These are phyloP conservation scores for Camillea tinctor DNA, from an alignment of 2,329 filamentous ascomycete genomes.

Conservation along the genomic window DNA sequence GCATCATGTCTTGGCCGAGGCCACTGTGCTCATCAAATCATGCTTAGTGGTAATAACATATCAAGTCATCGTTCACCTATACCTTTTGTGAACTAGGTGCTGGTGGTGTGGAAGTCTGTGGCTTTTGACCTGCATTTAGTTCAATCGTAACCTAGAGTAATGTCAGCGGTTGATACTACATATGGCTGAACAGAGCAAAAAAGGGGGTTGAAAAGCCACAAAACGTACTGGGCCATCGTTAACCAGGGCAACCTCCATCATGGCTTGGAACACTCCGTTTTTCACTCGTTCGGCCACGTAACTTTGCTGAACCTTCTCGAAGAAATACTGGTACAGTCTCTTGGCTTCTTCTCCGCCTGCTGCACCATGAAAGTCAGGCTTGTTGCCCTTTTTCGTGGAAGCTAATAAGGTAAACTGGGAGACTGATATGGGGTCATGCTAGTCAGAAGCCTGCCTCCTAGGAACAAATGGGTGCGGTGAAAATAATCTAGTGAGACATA, in stretches of 20 bases:
- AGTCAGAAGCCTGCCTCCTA: no score
- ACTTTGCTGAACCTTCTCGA: slow-evolving; percentile 68
- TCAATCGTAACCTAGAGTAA: slow-evolving; percentile 40
- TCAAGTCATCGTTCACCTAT: neutral
- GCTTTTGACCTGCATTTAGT: slow-evolving; percentile 27
- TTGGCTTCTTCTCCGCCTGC: slow-evolving; percentile 76
- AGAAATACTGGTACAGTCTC: slow-evolving; percentile 80
- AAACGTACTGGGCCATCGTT: slow-evolving; percentile 74
- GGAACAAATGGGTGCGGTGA: neutral
- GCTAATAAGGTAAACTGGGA: slow-evolving; percentile 96
- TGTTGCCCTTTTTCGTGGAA: slow-evolving; percentile 91
- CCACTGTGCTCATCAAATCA: neutral
- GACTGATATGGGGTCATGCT: slow-evolving; percentile 58
- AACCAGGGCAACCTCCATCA: slow-evolving; percentile 95
- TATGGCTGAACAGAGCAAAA: no score
- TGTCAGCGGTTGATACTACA: slow-evolving; percentile 8
- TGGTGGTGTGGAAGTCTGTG: slow-evolving; percentile 12
- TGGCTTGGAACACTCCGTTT: slow-evolving; percentile 95
- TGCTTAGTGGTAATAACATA: neutral
- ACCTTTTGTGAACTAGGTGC: neutral
- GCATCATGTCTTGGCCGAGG: neutral
- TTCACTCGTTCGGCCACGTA: slow-evolving; percentile 78
- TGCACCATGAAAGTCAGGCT: slow-evolving; percentile 91
- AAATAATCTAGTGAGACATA: slow-evolving; percentile 43
- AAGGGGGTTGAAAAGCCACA: neutral